phyloP scores from a whole-genome alignment of 2,329 filamentous ascomycete species.

The Daldinia eschscholtzii region DNA sequence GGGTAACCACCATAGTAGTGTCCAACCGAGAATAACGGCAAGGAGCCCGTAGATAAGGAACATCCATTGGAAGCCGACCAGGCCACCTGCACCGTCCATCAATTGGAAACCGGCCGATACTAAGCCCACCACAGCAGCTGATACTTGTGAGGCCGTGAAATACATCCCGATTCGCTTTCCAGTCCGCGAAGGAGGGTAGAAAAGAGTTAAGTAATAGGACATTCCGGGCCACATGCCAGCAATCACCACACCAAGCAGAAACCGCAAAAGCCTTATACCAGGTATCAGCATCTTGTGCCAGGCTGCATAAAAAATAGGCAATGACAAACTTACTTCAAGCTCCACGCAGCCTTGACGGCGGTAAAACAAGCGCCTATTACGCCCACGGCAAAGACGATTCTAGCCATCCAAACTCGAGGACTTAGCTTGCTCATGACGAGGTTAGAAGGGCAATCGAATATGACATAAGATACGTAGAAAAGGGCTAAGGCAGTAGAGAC shows the following conservation, averaged over 20 bases:
- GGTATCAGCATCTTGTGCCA: conserved; percentile 28
- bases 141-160: conserved; percentile 89
- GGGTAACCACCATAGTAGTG: conserved; percentile 89
- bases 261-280: conserved; percentile 73
- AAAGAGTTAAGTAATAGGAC: conserved; percentile 91
- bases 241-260: conserved; percentile 87
- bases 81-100: conserved; percentile 82
- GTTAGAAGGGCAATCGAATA: conserved; percentile 91
- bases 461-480: conserved; percentile 92
- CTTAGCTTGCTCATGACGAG: conserved; percentile 87
- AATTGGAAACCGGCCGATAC: conserved; percentile 92
- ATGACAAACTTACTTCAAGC: conserved; percentile 73
- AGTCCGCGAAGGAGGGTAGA: conserved; percentile 88
- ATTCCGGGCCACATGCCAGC: conserved; percentile 97
- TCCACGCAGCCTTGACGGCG: conserved; percentile 85
- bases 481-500: conserved; percentile 86
- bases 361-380: conserved; percentile 87
- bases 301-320: not conserved
- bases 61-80: conserved; percentile 93
- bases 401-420: conserved; percentile 90
- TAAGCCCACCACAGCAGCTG: conserved; percentile 87
- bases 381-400: conserved; percentile 89
- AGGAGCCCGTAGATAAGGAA: conserved; percentile 88
- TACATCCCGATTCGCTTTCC: conserved; percentile 91
- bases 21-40: conserved; percentile 77